Evolutionary conservation across 2,329 filamentous ascomycete species (phyloP), one percentile per base, ranked within the genome.

Genomic region (Venturia nashicola): DNA sequence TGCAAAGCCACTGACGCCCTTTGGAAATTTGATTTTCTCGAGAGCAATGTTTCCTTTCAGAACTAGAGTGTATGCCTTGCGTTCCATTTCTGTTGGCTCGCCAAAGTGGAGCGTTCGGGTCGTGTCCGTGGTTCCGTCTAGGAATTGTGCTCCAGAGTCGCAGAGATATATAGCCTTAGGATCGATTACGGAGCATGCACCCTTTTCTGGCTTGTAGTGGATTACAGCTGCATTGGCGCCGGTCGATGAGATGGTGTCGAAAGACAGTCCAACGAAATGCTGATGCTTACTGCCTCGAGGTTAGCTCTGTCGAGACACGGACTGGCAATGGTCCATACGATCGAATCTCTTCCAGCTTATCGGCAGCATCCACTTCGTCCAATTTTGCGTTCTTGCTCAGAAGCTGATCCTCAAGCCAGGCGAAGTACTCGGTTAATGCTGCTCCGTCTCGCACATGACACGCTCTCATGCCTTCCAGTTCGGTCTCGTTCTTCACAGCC

Each of bases 91-190:
- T 0, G 88, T 90, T 0, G 94, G 94, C 34, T 86, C 82, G 59
- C 91, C 90, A 72, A 97, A 97, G 72, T 99, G 94, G 46, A 96
- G 79, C 0, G 94, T 99, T 51, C 94, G 83, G 5, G 94, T 99
- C 0, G 91, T 96, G 72, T 99, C 94, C 0, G 94, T 99, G 0
- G 94, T 99, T 64, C 94, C 94, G 73, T 99, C 94, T 2, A 89
- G 81, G 71, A 93, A 99, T 74, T 99, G 94, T n/a, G 90, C 94
- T 27, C 94, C 94, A 27, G 94, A 97, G 75, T 99, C 94, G 73
- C 94, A 99, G 2, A 99, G 84, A 71, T 99, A 99, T 65, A 99
- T 85, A 16, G 87, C 86, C 7, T 86, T 85, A 0, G 91, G 90
- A 68, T 99, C 91, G 69, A 99, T 91, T 36, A 83, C 78, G 9